Evolutionary conservation across 1,139 yeast genomes (phyloP).

Genomic region (Kodamaea sp.): DNA sequence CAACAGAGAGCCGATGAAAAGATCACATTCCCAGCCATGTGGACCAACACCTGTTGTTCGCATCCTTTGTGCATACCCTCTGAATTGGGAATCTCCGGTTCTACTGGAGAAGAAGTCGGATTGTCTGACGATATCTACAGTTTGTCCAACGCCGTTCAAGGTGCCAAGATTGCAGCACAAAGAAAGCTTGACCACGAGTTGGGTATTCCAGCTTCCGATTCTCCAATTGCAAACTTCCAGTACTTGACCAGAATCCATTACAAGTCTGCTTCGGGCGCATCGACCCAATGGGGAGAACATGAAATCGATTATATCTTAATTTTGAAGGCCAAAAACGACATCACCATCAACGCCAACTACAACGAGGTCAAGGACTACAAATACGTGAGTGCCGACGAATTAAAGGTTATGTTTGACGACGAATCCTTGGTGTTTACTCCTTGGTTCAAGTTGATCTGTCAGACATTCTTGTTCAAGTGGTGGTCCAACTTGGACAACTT

Average conservation of each 20-base stretch:
- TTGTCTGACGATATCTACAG: constrained; percentile 40
- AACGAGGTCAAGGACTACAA: constrained; percentile 84
- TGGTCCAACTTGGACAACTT: constrained; percentile 75
- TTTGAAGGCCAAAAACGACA: constrained; percentile 59
- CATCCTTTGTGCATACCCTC: constrained; percentile 86
- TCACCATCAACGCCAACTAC: constrained; percentile 53
- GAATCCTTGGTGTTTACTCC: constrained; percentile 76
- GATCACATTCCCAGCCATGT: constrained; percentile 92
- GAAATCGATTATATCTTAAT: constrained; percentile 94
- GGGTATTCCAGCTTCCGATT: constrained; percentile 68
- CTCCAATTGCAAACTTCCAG: constrained; percentile 70
- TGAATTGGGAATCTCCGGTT: constrained; percentile 62
- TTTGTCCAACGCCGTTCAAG: constrained; percentile 56
- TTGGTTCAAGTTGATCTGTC: constrained; percentile 96
- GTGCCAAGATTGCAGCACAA: constrained; percentile 86
- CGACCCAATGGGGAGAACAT: constrained; percentile 95
- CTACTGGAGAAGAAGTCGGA: constrained; percentile 19
- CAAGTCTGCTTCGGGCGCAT: constrained; percentile 71
- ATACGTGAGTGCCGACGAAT: constrained; percentile 69
- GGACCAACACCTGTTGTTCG: constrained; percentile 99
- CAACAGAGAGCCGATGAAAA: constrained; percentile 96
- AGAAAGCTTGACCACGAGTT: constrained; percentile 91
- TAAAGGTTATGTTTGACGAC: constrained; percentile 77
- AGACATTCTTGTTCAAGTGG: constrained; percentile 89
- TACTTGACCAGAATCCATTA: constrained; percentile 94